These are phyloP conservation scores for Chaetoceros muelleri DNA, from an alignment of 108 stramenopile genomes.

Conservation along the genomic window DNA sequence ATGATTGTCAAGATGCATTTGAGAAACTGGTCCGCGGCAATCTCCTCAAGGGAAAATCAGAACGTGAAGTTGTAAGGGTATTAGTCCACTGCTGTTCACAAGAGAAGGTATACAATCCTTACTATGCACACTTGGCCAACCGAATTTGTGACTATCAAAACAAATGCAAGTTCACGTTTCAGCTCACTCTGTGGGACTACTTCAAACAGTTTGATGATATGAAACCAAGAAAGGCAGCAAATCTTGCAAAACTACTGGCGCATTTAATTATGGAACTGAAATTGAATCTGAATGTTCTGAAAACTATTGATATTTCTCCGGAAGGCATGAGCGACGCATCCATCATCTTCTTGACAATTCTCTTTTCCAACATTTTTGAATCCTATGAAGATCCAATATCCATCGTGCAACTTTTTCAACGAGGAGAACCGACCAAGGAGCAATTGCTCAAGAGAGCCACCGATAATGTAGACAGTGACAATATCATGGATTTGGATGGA, in stretches of 20 bases:
- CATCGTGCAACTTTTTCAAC: conserved; percentile 37
- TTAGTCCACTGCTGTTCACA: conserved; percentile 88
- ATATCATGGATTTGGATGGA: conserved; percentile 19
- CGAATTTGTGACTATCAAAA: conserved; percentile 84
- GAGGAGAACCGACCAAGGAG: conserved; percentile 9
- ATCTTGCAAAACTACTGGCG: conserved; percentile 81
- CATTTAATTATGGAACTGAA: conserved; percentile 64
- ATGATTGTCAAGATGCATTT: conserved; percentile 90
- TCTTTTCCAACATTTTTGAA: conserved; percentile 65
- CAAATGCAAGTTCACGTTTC: conserved; percentile 86
- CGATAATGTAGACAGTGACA: conserved; percentile 7
- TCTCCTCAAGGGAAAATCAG: conserved; percentile 72
- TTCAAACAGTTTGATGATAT: conserved; percentile 85
- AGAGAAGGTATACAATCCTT: conserved; percentile 88
- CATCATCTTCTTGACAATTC: conserved; percentile 61
- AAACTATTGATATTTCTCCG: conserved; percentile 66
- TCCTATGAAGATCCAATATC: conserved; percentile 31
- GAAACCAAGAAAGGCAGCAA: conserved; percentile 67
- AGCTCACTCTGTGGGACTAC: conserved; percentile 89
- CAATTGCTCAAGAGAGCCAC: not conserved
- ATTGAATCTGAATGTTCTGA: conserved; percentile 55
- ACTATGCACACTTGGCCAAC: conserved; percentile 83
- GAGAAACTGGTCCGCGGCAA: conserved; percentile 79
- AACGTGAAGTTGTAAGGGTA: conserved; percentile 89
- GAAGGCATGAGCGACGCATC: conserved; percentile 57